Base-by-base conservation (phyloP, 2,329 filamentous ascomycete genomes). In the Didymella segeticola region DNA sequence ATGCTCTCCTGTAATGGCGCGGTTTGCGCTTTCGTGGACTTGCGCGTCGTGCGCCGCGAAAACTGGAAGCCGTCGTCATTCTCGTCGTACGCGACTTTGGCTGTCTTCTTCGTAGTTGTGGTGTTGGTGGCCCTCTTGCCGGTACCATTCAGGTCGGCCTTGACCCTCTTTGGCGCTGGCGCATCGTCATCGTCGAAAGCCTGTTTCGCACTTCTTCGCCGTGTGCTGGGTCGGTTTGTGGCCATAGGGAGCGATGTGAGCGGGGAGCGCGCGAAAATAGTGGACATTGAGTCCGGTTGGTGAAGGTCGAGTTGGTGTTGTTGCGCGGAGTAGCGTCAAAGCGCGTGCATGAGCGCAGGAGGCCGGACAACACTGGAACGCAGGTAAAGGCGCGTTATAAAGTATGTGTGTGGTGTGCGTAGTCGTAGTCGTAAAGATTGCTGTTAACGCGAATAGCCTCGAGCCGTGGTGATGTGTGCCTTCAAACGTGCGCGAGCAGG, bases 31-130 rank as follows among this genome's bases (percentile, higher is more conserved):
- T 77, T 77, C 15, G 74, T 70, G 20, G 70, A 71, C 56, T 69
- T 69, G 34, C 62, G 60, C 26, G 72, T 69, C 4, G 68, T 71
- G 41, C 71, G 68, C 46, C 79, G 78, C 53, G 77, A 74, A 54
- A 82, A 82, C 34, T 75, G 70, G 60, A 82, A 82, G 25, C 73
- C 80, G 49, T 80, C 79, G 48, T 78, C 78, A 27, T 78, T 69
- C 62, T 81, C 77, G 17, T 78, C 75, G 56, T 79, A 79, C 45
- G 76, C 77, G 68, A 73, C 70, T 61, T 74, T 78, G 30, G 72
- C 56, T 31, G 69, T 65, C 64, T 74, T 76, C 61, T 66, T 76
- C 29, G 64, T 59, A 47, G 71, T 67, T 37, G 68, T 64, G 43
- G 69, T 64, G 43, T 69, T 60, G 38, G 70, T 75, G 41, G 62